A percentile compares a stretch with the other conserved stretches of the same genome.
Conservation (phyloP, 371 early-diverging fungal species). For the Actinomucor elegans region DNA sequence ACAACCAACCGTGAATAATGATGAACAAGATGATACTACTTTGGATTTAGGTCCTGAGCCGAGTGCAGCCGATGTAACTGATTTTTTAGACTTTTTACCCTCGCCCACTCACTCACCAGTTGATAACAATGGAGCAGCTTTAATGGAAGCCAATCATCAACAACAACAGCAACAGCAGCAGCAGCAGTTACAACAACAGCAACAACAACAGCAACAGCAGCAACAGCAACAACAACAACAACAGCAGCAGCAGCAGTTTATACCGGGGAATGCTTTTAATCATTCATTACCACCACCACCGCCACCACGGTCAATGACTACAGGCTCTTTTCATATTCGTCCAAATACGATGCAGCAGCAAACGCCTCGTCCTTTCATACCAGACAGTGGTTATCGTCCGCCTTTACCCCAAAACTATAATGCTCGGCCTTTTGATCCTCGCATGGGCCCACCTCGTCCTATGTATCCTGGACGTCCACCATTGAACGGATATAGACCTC, state of each 20-base stretch:
- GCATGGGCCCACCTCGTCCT: constrained; percentile 12
- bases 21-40: neutral
- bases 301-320: no score
- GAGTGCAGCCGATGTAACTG: constrained; percentile 50
- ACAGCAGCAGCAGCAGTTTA: neutral
- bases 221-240: neutral
- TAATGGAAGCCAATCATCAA: constrained; percentile 24
- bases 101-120: constrained; percentile 47
- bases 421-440: constrained; percentile 16
- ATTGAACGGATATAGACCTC: constrained; percentile 10
- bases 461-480: constrained; percentile 6
- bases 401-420: constrained; percentile 4
- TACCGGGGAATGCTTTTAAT: neutral
- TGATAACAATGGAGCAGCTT: constrained; percentile 16
- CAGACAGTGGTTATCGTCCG: neutral
- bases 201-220: constrained; percentile 2
- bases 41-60: constrained; percentile 40
- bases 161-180: constrained; percentile 11
- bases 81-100: constrained; percentile 49
- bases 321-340: no score
- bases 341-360: no score
- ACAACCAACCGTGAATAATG: neutral
- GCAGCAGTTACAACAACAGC: neutral
- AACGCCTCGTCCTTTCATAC: neutral
- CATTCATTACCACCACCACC: constrained; percentile 5